These are phyloP conservation scores for Russula compacta DNA, from an alignment of 768 basidiomycete species.

Conservation along the genomic window DNA sequence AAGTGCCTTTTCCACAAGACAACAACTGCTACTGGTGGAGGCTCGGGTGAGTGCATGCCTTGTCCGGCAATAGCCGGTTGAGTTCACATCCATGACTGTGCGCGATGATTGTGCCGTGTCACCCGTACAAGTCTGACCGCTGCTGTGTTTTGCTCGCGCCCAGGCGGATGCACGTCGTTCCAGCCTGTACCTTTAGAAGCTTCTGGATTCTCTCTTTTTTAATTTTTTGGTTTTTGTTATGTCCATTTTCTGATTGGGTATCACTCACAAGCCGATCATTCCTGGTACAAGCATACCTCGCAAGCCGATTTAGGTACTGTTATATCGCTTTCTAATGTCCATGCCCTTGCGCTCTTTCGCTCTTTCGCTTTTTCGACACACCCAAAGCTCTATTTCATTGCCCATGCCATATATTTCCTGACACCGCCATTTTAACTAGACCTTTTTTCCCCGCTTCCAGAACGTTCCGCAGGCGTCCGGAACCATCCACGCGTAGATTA, in stretches of 20 bases:
- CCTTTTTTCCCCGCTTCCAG: slow-evolving; percentile 8
- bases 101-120: not conserved
- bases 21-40: not conserved
- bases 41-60: not conserved
- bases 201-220: not conserved
- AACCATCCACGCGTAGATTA: not conserved
- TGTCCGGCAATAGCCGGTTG: slow-evolving; percentile 2
- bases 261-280: slow-evolving; percentile 1
- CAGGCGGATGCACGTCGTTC: slow-evolving; percentile 5
- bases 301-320: slow-evolving; percentile 7
- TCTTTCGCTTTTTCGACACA: not conserved
- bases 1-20: not conserved
- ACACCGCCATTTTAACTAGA: not conserved
- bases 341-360: too few relatives aligned
- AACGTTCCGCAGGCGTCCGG: slow-evolving; percentile 3
- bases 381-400: not conserved
- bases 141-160: not conserved
- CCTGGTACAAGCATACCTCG: not conserved
- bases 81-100: not conserved
- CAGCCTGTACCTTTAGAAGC: not conserved
- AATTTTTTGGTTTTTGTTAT: not conserved
- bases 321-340: not conserved
- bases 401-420: not conserved
- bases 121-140: not conserved
- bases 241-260: not conserved